phyloP scores from a whole-genome alignment of 164 flowering plant genomes.

The Cinnamomum chago region DNA sequence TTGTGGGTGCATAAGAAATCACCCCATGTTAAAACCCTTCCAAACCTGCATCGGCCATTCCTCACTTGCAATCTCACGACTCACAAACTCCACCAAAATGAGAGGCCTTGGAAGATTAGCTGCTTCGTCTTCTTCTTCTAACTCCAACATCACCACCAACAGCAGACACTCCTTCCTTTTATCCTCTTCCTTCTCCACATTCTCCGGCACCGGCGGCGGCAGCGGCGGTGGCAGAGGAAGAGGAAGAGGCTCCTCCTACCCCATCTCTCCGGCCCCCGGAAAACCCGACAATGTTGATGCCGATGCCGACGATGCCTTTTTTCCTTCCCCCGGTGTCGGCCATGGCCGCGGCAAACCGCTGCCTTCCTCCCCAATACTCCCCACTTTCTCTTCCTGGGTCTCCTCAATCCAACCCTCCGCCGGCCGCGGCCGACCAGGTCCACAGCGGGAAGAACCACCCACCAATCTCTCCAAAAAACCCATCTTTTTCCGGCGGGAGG shows the following conservation, averaged over 20 bases:
- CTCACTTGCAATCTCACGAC: too few relatives aligned
- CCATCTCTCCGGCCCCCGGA: slow-evolving; percentile 14
- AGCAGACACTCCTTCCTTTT: slow-evolving; percentile 14
- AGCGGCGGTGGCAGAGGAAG: slow-evolving; percentile 33
- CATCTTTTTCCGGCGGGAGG: slow-evolving; percentile 30
- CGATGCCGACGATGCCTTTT: slow-evolving; percentile 2
- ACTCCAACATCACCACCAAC: background rate
- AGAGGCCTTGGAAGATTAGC: slow-evolving; percentile 34
- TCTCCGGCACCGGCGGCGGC: slow-evolving; percentile 16
- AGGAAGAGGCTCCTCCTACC: slow-evolving; percentile 34
- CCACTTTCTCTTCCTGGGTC: slow-evolving; percentile 34
- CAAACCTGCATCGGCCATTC: too few relatives aligned
- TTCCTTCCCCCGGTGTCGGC: slow-evolving; percentile 24
- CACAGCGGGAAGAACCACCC: slow-evolving; percentile 8
- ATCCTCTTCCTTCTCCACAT: slow-evolving; percentile 29
- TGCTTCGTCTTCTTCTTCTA: slow-evolving; percentile 2
- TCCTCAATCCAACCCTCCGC: slow-evolving; percentile 16
- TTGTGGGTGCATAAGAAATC: too few relatives aligned
- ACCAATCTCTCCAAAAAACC: slow-evolving; percentile 28
- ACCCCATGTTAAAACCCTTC: too few relatives aligned
- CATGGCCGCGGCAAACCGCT: slow-evolving; percentile 49
- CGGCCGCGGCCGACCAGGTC: slow-evolving; percentile 34
- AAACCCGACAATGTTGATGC: slow-evolving; percentile 13
- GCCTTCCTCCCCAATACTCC: slow-evolving; percentile 27
- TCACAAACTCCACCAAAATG: background rate